Conservation (phyloP, 192 early-diverging fungal species). For the Linnemannia schmuckeri region DNA sequence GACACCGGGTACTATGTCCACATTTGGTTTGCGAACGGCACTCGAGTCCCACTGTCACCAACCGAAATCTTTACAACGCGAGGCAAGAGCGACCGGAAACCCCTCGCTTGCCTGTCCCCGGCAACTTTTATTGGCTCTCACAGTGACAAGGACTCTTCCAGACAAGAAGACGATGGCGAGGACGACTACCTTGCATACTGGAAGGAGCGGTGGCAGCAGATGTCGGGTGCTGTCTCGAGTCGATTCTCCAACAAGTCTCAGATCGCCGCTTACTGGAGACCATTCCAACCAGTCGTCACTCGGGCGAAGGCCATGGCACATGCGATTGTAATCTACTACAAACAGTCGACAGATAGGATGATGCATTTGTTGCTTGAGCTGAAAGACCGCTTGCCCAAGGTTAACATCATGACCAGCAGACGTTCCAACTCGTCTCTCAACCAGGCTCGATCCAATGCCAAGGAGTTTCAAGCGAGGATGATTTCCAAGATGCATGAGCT, state of each 20-base stretch:
- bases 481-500: neutral
- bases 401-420: neutral
- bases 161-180: neutral
- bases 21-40: conserved; percentile 54
- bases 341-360: neutral
- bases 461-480: neutral
- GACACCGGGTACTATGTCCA: conserved; percentile 32
- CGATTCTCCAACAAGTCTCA: neutral
- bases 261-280: neutral
- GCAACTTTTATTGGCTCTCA: neutral
- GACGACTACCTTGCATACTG: conserved; percentile 21
- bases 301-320: conserved; percentile 6
- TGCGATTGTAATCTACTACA: neutral
- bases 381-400: neutral
- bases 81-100: neutral
- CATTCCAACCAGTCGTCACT: neutral
- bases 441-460: conserved; percentile 31
- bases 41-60: conserved; percentile 12
- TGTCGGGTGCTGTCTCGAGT: neutral
- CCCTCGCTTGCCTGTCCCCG: conserved; percentile 3
- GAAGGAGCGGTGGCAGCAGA: conserved; percentile 6
- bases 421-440: neutral
- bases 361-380: neutral
- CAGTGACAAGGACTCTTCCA: neutral
- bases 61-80: conserved; percentile 37